A percentile compares a stretch with the other conserved stretches of the same genome.
These are phyloP conservation scores for Moesziomyces sp. DNA, from an alignment of 1,284 basidiomycete species.

Conservation along the genomic window DNA sequence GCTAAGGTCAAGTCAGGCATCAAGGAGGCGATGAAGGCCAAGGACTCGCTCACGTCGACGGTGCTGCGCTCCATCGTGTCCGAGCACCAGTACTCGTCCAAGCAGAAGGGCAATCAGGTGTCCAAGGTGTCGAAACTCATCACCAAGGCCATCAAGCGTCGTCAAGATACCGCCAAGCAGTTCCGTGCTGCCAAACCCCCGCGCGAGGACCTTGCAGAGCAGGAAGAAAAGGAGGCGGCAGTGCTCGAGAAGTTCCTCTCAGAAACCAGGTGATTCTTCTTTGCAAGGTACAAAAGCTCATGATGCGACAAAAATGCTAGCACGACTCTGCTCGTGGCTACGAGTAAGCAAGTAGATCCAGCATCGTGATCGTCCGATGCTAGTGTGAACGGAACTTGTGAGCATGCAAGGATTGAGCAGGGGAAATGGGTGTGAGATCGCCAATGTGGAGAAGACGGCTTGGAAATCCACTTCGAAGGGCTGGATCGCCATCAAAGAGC, in stretches of 20 bases:
- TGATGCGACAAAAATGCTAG: too few relatives aligned
- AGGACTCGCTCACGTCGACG: constrained; percentile 50
- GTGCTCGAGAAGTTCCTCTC: constrained; percentile 49
- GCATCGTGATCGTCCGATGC: too few relatives aligned
- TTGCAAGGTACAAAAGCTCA: too few relatives aligned
- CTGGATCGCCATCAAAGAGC: constrained; percentile 7
- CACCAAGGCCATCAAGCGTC: constrained; percentile 50
- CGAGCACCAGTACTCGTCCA: constrained; percentile 56
- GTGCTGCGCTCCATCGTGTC: constrained; percentile 55
- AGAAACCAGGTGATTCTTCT: constrained; percentile 14
- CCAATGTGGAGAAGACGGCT: too few relatives aligned
- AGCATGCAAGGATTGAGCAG: background rate
- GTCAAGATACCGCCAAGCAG: constrained; percentile 50
- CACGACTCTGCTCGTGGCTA: too few relatives aligned
- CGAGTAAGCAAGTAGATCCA: too few relatives aligned
- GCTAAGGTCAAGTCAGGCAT: constrained; percentile 50
- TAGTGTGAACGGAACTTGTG: too few relatives aligned
- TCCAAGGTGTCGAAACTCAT: constrained; percentile 45
- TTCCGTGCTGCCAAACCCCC: constrained; percentile 53
- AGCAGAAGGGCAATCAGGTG: constrained; percentile 42
- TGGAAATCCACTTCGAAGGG: too few relatives aligned
- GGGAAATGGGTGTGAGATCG: too few relatives aligned
- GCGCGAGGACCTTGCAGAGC: constrained; percentile 54
- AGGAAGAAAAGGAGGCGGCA: constrained; percentile 54
- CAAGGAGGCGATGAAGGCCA: constrained; percentile 58